Percentiles rank a stretch among this genome's conserved stretches.
Evolutionary conservation across 768 basidiomycete genomes (phyloP).

Genomic region (Sporobolomyces pararoseus): DNA sequence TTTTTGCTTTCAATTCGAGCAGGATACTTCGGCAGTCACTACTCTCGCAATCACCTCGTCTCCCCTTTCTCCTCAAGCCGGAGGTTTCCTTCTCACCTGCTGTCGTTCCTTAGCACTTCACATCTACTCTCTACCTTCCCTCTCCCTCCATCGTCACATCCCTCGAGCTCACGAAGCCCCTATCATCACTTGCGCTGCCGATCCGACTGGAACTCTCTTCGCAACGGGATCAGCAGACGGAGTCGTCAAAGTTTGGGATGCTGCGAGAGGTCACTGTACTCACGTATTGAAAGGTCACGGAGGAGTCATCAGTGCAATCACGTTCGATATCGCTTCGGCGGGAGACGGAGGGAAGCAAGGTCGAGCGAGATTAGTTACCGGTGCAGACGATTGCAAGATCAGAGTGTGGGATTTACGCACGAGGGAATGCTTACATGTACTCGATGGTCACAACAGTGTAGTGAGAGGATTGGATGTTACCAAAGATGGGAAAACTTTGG

Average conservation of each 20-base stretch:
- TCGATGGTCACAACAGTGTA: constrained; percentile 93
- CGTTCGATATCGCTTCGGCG: constrained; percentile 69
- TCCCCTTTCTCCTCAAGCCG: constrained; percentile 52
- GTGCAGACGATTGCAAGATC: constrained; percentile 84
- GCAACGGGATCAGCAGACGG: constrained; percentile 97
- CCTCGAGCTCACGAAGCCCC: constrained; percentile 88
- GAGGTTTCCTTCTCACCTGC: constrained; percentile 66
- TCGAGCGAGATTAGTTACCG: constrained; percentile 73
- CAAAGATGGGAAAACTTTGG: constrained; percentile 77
- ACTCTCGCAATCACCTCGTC: constrained; percentile 77
- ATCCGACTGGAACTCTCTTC: constrained; percentile 81
- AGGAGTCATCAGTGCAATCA: constrained; percentile 87
- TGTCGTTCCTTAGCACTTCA: constrained; percentile 75
- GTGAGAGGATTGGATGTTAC: constrained; percentile 85
- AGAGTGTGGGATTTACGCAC: constrained; percentile 84
- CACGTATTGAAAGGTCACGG: constrained; percentile 96
- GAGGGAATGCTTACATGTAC: constrained; percentile 66
- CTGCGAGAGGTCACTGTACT: constrained; percentile 77
- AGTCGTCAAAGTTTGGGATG: constrained; percentile 94
- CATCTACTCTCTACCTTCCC: constrained; percentile 70
- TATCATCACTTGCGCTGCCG: constrained; percentile 78
- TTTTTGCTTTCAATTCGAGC: background rate
- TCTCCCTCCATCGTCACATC: constrained; percentile 57
- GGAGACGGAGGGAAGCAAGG: constrained; percentile 48
- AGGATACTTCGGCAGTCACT: constrained; percentile 83